Evolutionary conservation across 306 rosid genomes (phyloP), one percentile per base, ranked within the genome.

Genomic region (Cucurbita argyrosperma): DNA sequence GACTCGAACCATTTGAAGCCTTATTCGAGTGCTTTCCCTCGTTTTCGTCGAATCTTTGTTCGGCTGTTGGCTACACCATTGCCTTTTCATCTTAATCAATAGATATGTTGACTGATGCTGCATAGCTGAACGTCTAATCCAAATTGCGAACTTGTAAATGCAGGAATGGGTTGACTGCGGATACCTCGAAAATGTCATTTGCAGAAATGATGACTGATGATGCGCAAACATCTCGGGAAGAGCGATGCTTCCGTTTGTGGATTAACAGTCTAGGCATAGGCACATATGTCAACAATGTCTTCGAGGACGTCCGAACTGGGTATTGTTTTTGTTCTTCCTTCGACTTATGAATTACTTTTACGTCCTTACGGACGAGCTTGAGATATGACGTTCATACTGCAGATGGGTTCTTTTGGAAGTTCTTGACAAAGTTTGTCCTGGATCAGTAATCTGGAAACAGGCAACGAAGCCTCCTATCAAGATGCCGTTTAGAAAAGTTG

Each of bases 121-220:
- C 49, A 8, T 43, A 38, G 57, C 30, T 14, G 13, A 46, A 40
- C 71, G 51, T 49, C 68, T 54, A 78, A 57, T 74, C 64, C 74
- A 38, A 16, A 38, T 23, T 62, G 21, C 18, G 5, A 50, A 18
- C 60, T 74, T 80, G 39, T 76, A 43, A 30, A 9, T 84, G 84
- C 84, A 95, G 99, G 85, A 95, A 95, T 88, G 99, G 99, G 46
- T 90, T 95, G 85, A 83, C 88, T 45, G 96, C 65, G 59, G 97
- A 95, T 76, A 83, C 70, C 72, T 56, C 74, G 11, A 91, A 87
- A 81, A 87, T 83, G 89, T 84, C 91, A 61, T 89, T 86, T 81
- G 97, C 99, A 73, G 99, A 94, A 91, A 88, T 91, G 99, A 91
- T 94, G 97, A 91, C 96, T 7, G 96, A 94, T 76, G 99, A 94